phyloP scores from a whole-genome alignment of 768 basidiomycete genomes.

The Dioszegia crocea region DNA sequence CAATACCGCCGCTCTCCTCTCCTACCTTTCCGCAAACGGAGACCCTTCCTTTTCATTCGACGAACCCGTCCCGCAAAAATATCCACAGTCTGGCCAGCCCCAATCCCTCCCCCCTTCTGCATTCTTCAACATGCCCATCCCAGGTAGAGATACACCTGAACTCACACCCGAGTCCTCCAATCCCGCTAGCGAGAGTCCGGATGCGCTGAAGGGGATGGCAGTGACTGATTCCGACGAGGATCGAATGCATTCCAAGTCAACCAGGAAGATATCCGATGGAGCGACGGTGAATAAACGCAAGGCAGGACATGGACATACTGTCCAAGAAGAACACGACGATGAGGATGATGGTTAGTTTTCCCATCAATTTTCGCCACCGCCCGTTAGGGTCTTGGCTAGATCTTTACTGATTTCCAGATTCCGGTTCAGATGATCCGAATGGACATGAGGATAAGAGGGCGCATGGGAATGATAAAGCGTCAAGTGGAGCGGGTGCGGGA shows the following conservation, averaged over 20 bases:
- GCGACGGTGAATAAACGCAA: slow-evolving; percentile 27
- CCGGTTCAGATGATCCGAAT: slow-evolving; percentile 25
- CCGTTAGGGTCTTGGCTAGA: not conserved
- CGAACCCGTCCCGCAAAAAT: not conserved
- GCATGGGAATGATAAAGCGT: slow-evolving; percentile 19
- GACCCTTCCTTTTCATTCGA: not conserved
- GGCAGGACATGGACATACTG: slow-evolving; percentile 17
- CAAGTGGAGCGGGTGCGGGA: not conserved
- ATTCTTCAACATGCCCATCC: slow-evolving; percentile 34
- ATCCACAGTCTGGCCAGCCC: not conserved
- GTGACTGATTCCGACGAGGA: slow-evolving; percentile 24
- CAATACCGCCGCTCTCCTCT: slow-evolving; percentile 39
- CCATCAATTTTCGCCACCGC: too few species aligned
- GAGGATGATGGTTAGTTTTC: slow-evolving; percentile 21
- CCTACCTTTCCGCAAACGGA: slow-evolving; percentile 22
- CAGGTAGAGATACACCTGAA: slow-evolving; percentile 34
- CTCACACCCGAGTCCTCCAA: slow-evolving; percentile 30
- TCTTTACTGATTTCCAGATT: slow-evolving; percentile 15
- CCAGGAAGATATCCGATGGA: slow-evolving; percentile 4
- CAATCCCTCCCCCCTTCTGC: slow-evolving; percentile 33
- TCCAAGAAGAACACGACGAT: slow-evolving; percentile 20
- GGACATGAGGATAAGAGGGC: slow-evolving; percentile 40
- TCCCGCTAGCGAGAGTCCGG: slow-evolving; percentile 14
- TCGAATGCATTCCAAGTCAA: not conserved
- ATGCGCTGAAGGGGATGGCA: not conserved